These are phyloP conservation scores for Lipomyces japonicus DNA, from an alignment of 805 yeast genomes.

Conservation along the genomic window DNA sequence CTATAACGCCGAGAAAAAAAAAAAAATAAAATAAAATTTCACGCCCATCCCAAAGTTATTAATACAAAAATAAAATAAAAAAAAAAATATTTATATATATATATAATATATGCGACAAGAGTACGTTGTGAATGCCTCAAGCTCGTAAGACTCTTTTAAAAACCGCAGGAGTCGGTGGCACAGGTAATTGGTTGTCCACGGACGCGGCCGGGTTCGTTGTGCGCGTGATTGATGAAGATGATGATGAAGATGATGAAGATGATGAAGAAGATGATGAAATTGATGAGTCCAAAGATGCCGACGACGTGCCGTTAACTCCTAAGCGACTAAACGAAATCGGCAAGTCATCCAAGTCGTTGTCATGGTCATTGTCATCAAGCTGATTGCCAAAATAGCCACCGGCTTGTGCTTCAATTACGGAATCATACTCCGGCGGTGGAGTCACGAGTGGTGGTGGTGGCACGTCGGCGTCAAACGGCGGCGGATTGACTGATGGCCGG, in stretches of 20 bases:
- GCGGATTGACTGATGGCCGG: constrained; percentile 58
- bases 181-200: background rate
- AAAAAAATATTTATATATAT: background rate
- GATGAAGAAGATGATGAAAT: background rate
- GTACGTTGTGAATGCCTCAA: background rate
- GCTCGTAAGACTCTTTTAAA: no score
- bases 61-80: background rate
- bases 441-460: constrained; percentile 40
- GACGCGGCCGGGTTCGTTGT: background rate
- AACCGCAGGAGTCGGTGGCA: background rate
- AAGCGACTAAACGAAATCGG: constrained; percentile 16
- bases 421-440: constrained; percentile 45
- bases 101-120: background rate
- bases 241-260: background rate
- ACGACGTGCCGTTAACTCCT: background rate
- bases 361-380: constrained; percentile 9
- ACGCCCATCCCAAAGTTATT: no score
- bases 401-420: constrained; percentile 40
- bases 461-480: constrained; percentile 53
- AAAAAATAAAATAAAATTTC: no score
- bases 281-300: background rate
- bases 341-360: constrained; percentile 17
- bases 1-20: no score
- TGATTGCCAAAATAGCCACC: constrained; percentile 17
- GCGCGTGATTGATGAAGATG: background rate